Evolutionary conservation across 2,329 filamentous ascomycete species (phyloP).

Genomic region (Nothopassalora personata): DNA sequence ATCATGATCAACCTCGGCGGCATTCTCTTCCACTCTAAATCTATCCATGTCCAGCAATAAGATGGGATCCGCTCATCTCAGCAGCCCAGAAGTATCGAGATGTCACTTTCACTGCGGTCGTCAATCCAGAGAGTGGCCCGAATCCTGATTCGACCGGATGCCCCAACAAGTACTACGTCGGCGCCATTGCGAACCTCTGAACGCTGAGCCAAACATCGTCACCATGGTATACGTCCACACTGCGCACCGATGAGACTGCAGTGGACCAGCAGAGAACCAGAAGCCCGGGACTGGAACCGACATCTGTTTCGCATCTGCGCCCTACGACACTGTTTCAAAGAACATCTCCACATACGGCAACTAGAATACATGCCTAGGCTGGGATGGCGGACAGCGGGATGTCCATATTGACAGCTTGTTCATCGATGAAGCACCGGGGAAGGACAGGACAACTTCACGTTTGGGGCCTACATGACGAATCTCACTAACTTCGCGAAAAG

Average conservation of each 20-base stretch:
- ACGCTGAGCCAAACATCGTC: constrained; percentile 24
- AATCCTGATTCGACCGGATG: constrained; percentile 9
- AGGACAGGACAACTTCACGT: constrained; percentile 5
- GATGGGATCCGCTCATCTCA: constrained; percentile 24
- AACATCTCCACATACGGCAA: constrained; percentile 6
- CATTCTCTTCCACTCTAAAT: constrained; percentile 29
- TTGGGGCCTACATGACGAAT: constrained; percentile 3
- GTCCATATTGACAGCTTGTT: constrained; percentile 8
- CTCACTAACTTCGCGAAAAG: constrained; percentile 2
- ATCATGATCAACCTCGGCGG: constrained; percentile 15
- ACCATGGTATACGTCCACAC: constrained; percentile 30
- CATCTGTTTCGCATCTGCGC: constrained; percentile 2
- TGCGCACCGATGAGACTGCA: constrained; percentile 20
- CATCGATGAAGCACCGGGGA: constrained; percentile 6
- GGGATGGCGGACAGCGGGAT: background rate
- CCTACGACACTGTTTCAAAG: background rate
- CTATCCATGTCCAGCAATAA: constrained; percentile 20
- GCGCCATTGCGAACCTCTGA: constrained; percentile 23
- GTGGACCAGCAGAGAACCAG: constrained; percentile 2
- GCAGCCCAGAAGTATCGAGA: constrained; percentile 22
- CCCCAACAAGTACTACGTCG: constrained; percentile 25
- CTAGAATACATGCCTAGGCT: constrained; percentile 3
- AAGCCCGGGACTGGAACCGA: background rate
- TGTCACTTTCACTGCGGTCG: constrained; percentile 27
- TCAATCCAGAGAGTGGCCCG: constrained; percentile 29